A percentile compares a stretch with the other conserved stretches of the same genome.
Conservation (phyloP, 2,329 filamentous ascomycete species). For the Aspergillus jensenii region DNA sequence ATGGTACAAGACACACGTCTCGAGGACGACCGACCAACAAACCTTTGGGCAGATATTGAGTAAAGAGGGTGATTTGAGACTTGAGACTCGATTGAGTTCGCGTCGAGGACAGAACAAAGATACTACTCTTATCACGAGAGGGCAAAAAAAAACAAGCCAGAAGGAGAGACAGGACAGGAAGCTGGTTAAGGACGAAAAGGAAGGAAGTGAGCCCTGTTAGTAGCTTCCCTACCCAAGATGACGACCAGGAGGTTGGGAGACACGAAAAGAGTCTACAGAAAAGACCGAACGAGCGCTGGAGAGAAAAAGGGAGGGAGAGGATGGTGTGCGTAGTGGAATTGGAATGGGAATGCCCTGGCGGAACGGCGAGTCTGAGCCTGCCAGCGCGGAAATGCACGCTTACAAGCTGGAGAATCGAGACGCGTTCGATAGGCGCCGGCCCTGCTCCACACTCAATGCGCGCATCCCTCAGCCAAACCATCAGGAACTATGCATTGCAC, state of each 20-base stretch:
- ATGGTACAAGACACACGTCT: conserved; percentile 24
- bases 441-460: conserved; percentile 31
- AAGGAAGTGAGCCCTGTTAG: conserved; percentile 18
- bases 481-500: conserved; percentile 17
- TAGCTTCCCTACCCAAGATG: conserved; percentile 16
- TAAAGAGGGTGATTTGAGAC: conserved; percentile 2
- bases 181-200: conserved; percentile 19
- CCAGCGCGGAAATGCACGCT: conserved; percentile 42
- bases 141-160: conserved; percentile 15
- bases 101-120: conserved; percentile 19
- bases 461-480: conserved; percentile 18
- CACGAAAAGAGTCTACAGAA: conserved; percentile 24
- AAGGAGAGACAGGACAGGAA: conserved; percentile 13
- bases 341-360: conserved; percentile 38
- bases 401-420: conserved; percentile 32
- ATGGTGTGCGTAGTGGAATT: conserved; percentile 37
- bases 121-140: conserved; percentile 15
- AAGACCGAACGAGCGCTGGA: conserved; percentile 24
- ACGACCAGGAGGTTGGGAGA: conserved; percentile 24
- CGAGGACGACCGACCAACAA: conserved; percentile 1
- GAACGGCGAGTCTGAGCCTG: conserved; percentile 22
- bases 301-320: conserved; percentile 22
- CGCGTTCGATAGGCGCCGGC: conserved; percentile 41
- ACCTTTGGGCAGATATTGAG: conserved; percentile 8
- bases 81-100: conserved; percentile 23